Base-by-base conservation (phyloP, 352 stramenopile genomes). In the Peronospora destructor region DNA sequence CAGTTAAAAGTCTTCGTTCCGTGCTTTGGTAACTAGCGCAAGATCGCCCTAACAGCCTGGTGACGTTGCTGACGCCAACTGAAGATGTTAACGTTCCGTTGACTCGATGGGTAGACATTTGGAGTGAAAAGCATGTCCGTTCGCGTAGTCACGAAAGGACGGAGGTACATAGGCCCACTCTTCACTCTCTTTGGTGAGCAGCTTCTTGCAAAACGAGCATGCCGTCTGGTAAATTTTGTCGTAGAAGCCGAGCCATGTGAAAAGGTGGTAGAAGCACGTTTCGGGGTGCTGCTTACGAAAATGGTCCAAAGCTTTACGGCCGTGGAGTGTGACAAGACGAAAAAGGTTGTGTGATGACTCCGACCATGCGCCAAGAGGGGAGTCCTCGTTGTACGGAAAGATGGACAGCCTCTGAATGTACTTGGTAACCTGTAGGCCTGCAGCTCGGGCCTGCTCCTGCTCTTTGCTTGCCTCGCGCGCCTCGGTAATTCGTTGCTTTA, bases 201-300 rank as follows among this genome's bases (percentile, higher is more conserved):
- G 73, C 56, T 90, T 91, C 62, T 93, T 93, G 69, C 82, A 93
- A 23, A 75, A 66, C 23, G 70, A 83, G 66, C 82, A 93, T 9
- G 82, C 76, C 36, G 82, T 91, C 63, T 93, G 79, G 66, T 93
- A 91, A 55, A 91, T 74, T 64, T 93, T 93, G 70, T 93, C 82
- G 56, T 85, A 93, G 66, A 82, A 89, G 40, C 73, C 76, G 14
- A 93, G 65, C 82, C 82, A 93, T 37, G 77, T 84, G 59, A 91
- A 90, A 21, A 93, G 66, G 49, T 93, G 76, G 63, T 87, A 93
- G 48, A 93, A 93, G 63, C 77, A 83, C 45, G 79, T 87, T 43
- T 93, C 80, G 12, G 82, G 82, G 45, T 87, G 74, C 68, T 93
- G 80, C 56, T 85, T 85, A 53, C 78, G 76, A 52, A 93, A 89